A percentile compares a stretch with the other conserved stretches of the same genome.
Evolutionary conservation across 164 flowering plant species (phyloP).

Genomic region (Tinospora cordifolia): DNA sequence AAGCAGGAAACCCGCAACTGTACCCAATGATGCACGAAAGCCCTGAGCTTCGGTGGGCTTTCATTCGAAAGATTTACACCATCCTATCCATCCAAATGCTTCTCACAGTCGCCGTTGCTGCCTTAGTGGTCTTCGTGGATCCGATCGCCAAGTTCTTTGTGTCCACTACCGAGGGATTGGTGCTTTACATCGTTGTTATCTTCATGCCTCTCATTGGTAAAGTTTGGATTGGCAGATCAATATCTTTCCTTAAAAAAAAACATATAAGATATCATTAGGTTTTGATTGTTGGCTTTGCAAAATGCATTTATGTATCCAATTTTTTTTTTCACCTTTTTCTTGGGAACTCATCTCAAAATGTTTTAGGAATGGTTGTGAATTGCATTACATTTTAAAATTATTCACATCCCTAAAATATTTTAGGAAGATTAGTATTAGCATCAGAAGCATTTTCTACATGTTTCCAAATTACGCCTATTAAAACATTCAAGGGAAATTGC

Average conservation of each 20-base stretch:
- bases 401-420: no score
- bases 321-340: no score
- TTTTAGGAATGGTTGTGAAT: no score
- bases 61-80: slow-evolving; percentile 61
- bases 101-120: slow-evolving; percentile 46
- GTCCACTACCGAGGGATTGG: slow-evolving; percentile 41
- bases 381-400: no score
- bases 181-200: slow-evolving; percentile 46
- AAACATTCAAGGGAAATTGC: no score
- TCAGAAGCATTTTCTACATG: no score
- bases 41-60: slow-evolving; percentile 59
- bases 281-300: not conserved
- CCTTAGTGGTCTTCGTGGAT: slow-evolving; percentile 38
- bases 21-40: slow-evolving; percentile 62
- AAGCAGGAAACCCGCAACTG: slow-evolving; percentile 33
- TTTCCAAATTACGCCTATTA: no score
- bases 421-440: no score
- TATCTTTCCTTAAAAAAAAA: no score
- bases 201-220: slow-evolving; percentile 49
- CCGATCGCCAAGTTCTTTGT: slow-evolving; percentile 45
- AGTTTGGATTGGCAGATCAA: not conserved
- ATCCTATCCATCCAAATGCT: slow-evolving; percentile 55
- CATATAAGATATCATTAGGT: no score
- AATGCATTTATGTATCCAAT: no score
- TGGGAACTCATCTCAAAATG: no score